Conservation (phyloP, 306 rosid species). For the Castanea mollissima region DNA sequence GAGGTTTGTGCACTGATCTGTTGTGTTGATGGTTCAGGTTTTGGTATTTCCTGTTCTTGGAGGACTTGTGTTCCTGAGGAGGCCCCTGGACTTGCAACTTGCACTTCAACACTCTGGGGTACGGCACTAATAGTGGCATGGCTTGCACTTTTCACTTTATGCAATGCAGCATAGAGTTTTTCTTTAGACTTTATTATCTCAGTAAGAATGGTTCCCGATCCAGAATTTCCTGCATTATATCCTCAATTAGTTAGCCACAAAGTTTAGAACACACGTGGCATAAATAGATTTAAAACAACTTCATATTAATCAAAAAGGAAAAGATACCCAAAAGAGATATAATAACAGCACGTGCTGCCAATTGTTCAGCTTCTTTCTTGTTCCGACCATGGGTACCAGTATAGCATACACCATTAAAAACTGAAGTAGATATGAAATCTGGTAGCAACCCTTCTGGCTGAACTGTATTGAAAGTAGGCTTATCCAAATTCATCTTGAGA, state of each 20-base stretch:
- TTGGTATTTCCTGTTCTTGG: slow-evolving; percentile 21
- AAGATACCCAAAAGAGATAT: slow-evolving; percentile 49
- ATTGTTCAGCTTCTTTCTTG: slow-evolving; percentile 65
- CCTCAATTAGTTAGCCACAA: slow-evolving; percentile 9
- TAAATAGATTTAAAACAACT: neutral
- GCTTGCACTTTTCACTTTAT: slow-evolving; percentile 10
- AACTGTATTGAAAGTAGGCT: slow-evolving; percentile 39
- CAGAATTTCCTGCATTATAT: slow-evolving; percentile 32
- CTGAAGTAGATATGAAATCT: slow-evolving; percentile 38
- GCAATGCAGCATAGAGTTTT: slow-evolving; percentile 17
- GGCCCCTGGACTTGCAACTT: too few relatives aligned
- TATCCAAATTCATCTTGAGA: slow-evolving; percentile 35
- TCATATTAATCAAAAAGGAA: slow-evolving; percentile 2
- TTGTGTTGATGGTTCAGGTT: neutral
- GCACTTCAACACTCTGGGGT: neutral
- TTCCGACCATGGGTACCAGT: slow-evolving; percentile 31
- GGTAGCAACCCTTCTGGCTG: slow-evolving; percentile 25
- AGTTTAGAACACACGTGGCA: neutral
- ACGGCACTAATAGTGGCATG: too few relatives aligned
- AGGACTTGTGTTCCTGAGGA: too few relatives aligned
- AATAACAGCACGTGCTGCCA: slow-evolving; percentile 54
- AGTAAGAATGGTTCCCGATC: slow-evolving; percentile 28
- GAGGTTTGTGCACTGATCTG: too few relatives aligned
- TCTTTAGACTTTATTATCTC: slow-evolving; percentile 46
- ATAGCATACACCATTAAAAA: slow-evolving; percentile 42